Percentiles rank a stretch among this genome's conserved stretches.
phyloP scores from a whole-genome alignment of 192 early-diverging fungal species.

The Coemansia sp. region DNA sequence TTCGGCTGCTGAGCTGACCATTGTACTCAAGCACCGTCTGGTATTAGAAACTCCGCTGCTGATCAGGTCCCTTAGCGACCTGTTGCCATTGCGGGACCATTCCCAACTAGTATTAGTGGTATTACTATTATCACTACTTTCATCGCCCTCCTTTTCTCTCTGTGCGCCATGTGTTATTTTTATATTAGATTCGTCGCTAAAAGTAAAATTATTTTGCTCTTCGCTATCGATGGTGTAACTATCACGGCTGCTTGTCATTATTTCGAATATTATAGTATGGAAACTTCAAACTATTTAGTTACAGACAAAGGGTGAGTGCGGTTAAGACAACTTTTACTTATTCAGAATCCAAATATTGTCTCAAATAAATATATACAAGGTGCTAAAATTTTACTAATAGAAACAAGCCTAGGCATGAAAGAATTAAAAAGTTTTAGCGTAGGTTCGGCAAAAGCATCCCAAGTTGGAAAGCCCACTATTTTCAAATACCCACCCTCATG shows the following conservation, averaged over 20 bases:
- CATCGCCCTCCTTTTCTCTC: background rate
- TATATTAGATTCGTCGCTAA: background rate
- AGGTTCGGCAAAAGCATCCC: background rate
- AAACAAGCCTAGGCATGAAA: background rate
- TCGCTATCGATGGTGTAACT: background rate
- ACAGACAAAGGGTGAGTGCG: background rate
- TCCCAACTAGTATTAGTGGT: background rate
- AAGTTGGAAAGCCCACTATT: too few species aligned
- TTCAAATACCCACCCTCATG: background rate
- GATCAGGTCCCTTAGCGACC: conserved; percentile 3
- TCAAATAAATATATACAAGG: too few species aligned
- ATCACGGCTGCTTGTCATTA: background rate
- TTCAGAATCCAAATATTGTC: background rate
- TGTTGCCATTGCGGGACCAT: background rate
- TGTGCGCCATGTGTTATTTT: background rate
- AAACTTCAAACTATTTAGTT: background rate
- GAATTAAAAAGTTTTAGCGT: background rate
- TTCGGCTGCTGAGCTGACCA: conserved; percentile 25
- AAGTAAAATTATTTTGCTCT: background rate
- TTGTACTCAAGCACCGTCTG: conserved; percentile 5
- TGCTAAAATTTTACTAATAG: too few species aligned
- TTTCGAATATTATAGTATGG: background rate
- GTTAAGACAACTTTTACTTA: background rate
- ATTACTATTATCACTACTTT: background rate
- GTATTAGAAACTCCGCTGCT: conserved; percentile 11